These are phyloP conservation scores for Malus fusca DNA, from an alignment of 306 rosid genomes.

Conservation along the genomic window DNA sequence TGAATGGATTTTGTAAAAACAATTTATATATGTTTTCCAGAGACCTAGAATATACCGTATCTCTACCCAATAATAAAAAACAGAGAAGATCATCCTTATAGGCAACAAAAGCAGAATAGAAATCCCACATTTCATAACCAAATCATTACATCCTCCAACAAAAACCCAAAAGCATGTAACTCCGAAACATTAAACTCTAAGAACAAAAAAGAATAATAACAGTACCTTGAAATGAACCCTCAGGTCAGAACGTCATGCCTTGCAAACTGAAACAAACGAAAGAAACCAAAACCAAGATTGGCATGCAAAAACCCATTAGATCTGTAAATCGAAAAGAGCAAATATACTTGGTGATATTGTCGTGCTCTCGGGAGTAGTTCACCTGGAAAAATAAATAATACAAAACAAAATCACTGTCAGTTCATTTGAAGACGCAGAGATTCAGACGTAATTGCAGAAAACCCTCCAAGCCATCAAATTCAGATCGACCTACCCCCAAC, in stretches of 20 bases:
- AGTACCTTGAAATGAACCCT: slow-evolving; percentile 90
- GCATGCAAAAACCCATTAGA: not conserved
- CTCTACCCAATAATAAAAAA: too few relatives aligned
- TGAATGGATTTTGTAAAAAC: not conserved
- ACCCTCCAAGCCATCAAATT: too few relatives aligned
- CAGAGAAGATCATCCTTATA: too few relatives aligned
- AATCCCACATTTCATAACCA: not conserved
- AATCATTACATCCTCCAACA: not conserved
- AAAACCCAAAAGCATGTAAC: not conserved
- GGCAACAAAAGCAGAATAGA: too few relatives aligned
- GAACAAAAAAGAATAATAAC: not conserved
- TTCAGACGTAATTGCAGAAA: too few relatives aligned
- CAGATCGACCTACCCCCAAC: too few relatives aligned
- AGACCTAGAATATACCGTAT: not conserved
- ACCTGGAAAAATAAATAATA: slow-evolving; percentile 36
- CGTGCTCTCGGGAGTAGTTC: slow-evolving; percentile 92
- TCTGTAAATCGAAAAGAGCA: not conserved
- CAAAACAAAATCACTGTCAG: not conserved
- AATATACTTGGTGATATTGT: slow-evolving; percentile 79
- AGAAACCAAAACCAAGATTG: not conserved
- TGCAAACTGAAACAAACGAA: slow-evolving; percentile 50
- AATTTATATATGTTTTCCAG: not conserved
- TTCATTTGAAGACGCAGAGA: not conserved
- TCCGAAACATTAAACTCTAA: not conserved
- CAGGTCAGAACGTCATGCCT: slow-evolving; percentile 86